A percentile compares a stretch with the other conserved stretches of the same genome.
Conservation (phyloP, 495 filamentous ascomycete genomes). For the Tuber microsphaerosporum region DNA sequence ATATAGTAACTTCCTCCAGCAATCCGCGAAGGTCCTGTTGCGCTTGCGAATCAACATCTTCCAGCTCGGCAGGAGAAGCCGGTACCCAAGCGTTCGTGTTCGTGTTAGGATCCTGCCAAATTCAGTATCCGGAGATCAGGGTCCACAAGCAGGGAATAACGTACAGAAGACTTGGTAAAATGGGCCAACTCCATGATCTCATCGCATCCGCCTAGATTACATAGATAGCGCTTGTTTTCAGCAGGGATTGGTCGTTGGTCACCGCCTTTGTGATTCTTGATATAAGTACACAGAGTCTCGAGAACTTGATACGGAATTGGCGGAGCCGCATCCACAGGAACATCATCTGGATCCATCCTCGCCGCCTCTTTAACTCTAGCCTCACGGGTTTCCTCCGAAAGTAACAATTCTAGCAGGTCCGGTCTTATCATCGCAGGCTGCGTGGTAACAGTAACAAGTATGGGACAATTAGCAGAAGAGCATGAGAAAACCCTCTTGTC, state of each 20-base stretch:
- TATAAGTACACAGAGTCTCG: conserved; percentile 22
- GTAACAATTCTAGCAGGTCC: conserved; percentile 23
- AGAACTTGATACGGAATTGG: conserved; percentile 15
- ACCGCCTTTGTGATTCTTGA: conserved; percentile 30
- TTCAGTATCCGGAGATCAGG: neutral
- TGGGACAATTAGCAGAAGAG: conserved; percentile 30
- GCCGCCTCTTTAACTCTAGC: conserved; percentile 12
- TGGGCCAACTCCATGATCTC: conserved; percentile 28
- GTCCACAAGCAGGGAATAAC: neutral
- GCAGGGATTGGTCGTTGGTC: conserved; percentile 29
- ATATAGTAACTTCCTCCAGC: conserved; percentile 37
- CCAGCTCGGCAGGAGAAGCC: conserved; percentile 12
- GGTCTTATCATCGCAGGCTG: conserved; percentile 29
- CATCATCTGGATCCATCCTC: conserved; percentile 5
- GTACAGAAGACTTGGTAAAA: conserved; percentile 12
- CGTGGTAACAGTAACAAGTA: conserved; percentile 31
- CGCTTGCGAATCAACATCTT: conserved; percentile 15
- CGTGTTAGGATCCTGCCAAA: conserved; percentile 4
- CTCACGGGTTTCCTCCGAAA: conserved; percentile 18
- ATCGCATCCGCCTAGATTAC: conserved; percentile 25
- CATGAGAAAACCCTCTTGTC: conserved; percentile 38
- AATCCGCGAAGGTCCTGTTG: conserved; percentile 26
- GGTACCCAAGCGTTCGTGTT: conserved; percentile 28
- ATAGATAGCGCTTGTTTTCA: conserved; percentile 27
- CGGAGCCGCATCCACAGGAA: conserved; percentile 14